Evolutionary conservation across 1,139 yeast genomes (phyloP).

Genomic region (Zygosaccharomyces sapae): DNA sequence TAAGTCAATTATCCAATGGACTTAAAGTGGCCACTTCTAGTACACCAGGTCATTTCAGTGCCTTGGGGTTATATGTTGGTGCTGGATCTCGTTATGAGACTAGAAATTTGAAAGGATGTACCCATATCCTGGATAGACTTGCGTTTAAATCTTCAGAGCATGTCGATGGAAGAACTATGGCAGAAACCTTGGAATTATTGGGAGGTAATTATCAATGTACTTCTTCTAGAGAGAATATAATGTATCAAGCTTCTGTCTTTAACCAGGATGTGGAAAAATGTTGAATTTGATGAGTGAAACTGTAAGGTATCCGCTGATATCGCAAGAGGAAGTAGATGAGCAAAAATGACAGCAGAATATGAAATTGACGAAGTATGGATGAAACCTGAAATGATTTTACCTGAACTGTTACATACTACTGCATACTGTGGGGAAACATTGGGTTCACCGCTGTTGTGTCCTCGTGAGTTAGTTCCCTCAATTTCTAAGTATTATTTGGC

Average conservation of each 20-base stretch:
- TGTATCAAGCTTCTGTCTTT: slow-evolving; percentile 93
- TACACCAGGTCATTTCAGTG: slow-evolving; percentile 86
- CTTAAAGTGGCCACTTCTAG: slow-evolving; percentile 79
- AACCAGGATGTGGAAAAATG: slow-evolving; percentile 83
- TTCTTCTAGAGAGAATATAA: slow-evolving; percentile 84
- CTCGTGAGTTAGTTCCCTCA: slow-evolving; percentile 57
- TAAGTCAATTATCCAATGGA: slow-evolving; percentile 69
- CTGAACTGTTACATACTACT: slow-evolving; percentile 79
- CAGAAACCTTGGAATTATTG: slow-evolving; percentile 66
- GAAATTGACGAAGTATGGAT: slow-evolving; percentile 78
- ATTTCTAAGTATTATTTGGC: slow-evolving; percentile 53
- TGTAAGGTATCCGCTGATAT: slow-evolving; percentile 61
- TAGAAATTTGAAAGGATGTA: slow-evolving; percentile 55
- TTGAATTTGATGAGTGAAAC: slow-evolving; percentile 77
- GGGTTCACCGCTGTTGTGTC: slow-evolving; percentile 84
- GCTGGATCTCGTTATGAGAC: slow-evolving; percentile 87
- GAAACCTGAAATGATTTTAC: slow-evolving; percentile 82
- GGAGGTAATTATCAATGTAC: slow-evolving; percentile 97
- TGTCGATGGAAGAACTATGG: slow-evolving; percentile 63
- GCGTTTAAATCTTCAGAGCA: slow-evolving; percentile 79
- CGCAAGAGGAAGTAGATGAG: slow-evolving; percentile 67
- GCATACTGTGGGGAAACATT: slow-evolving; percentile 72
- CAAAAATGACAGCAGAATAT: slow-evolving; percentile 70
- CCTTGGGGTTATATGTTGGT: slow-evolving; percentile 81
- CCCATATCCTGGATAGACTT: slow-evolving; percentile 79